Evolutionary conservation across 345 rosid species (phyloP), one percentile per base, ranked within the genome.

Genomic region (Combretum micranthum): DNA sequence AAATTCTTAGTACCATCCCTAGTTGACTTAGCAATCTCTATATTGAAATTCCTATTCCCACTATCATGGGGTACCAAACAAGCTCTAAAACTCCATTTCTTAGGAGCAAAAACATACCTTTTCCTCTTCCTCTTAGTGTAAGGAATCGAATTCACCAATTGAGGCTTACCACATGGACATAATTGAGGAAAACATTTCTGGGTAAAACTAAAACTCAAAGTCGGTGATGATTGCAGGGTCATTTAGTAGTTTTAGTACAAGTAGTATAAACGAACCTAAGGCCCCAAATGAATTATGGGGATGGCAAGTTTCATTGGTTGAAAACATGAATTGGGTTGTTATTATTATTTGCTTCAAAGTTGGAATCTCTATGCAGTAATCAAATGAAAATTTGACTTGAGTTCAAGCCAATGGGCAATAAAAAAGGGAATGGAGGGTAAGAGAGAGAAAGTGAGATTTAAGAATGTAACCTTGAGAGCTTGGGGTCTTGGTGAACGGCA

Each of bases 191-290:
- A 32, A 46, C 12, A 19, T 56, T 44, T 43, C 22, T 42, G 60
- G 10, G 67, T 60, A 71, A 69, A 62, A 52, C 39, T 21, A 59
- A 67, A 70, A 64, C 67, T 70, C 52, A 76, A 60, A 67, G 76
- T 53, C 12, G 54, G 25, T 15, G 77, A 56, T 53, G 86, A 74
- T 16, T 70, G 85, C 64, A 68, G 68, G 80, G 59, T 71, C 95
- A 84, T 87, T 76, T 74, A 66, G 59, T 59, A 50, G 44, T 56
- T n/a, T 15, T 50, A 8, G 2, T 20, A 32, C 39, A 7, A 32
- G 39, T 65, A 53, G 72, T 47, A 66, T 47, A 15, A 21, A 61
- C 21, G 5, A 17, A 55, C 42, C 50, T 56, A 76, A 18, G 15
- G 71, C 63, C 67, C 64, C 17, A n/a, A 26, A 26, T 42, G 59